phyloP scores from a whole-genome alignment of 2,329 filamentous ascomycete genomes.

The Colletotrichum sp. region DNA sequence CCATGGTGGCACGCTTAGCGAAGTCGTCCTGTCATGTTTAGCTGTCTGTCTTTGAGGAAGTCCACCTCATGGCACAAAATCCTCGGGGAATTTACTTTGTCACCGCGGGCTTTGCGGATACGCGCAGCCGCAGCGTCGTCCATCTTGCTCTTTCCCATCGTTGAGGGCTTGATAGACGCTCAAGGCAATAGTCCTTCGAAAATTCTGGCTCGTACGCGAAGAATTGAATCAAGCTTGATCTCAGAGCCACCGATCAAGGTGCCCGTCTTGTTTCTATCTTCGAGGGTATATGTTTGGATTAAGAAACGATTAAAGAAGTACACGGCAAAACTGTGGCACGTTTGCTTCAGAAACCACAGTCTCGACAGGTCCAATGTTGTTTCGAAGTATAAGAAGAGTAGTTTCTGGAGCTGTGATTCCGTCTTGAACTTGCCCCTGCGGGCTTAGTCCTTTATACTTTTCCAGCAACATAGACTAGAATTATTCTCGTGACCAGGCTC shows the following conservation, averaged over 20 bases:
- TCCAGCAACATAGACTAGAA: background rate
- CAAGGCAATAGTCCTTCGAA: background rate
- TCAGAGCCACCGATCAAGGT: background rate
- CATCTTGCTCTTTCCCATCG: conserved; percentile 39
- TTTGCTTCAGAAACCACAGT: background rate
- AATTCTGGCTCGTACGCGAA: background rate
- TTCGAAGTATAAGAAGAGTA: background rate
- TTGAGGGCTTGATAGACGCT: background rate
- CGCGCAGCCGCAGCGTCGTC: conserved; percentile 45
- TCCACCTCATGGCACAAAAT: background rate
- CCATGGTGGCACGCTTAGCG: conserved; percentile 36
- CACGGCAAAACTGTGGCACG: background rate
- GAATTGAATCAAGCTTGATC: background rate
- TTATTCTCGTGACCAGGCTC: background rate
- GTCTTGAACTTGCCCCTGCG: background rate
- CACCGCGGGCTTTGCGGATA: conserved; percentile 45
- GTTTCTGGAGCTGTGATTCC: background rate
- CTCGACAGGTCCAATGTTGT: background rate
- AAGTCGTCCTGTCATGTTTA: conserved; percentile 37
- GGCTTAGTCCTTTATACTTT: background rate
- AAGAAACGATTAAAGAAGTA: background rate
- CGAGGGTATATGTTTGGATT: background rate
- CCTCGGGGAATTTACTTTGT: conserved; percentile 34
- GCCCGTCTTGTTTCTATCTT: background rate
- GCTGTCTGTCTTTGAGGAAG: background rate